These are phyloP conservation scores for Scopulariopsis brevicaulis DNA, from an alignment of 2,329 filamentous ascomycete species.

Conservation along the genomic window DNA sequence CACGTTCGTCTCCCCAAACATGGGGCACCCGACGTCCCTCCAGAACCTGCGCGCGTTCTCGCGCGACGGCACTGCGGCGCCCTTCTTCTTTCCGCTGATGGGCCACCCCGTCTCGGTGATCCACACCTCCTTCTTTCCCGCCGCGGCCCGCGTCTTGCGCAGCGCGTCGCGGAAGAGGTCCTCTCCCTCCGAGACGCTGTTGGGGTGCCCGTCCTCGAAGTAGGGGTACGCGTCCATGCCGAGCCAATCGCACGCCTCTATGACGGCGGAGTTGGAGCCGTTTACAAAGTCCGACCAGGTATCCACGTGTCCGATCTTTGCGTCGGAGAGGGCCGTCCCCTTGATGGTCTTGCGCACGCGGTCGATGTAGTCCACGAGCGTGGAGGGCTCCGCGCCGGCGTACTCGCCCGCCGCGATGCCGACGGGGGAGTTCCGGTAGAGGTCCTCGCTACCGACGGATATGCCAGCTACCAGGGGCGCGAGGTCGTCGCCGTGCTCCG, in stretches of 20 bases:
- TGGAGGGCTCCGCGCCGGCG: constrained; percentile 49
- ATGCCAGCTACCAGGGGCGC: constrained; percentile 64
- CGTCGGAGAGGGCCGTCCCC: constrained; percentile 45
- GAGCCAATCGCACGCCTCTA: constrained; percentile 63
- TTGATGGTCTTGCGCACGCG: constrained; percentile 53
- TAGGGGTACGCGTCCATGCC: constrained; percentile 82
- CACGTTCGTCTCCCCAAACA: constrained; percentile 52
- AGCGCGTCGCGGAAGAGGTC: constrained; percentile 59
- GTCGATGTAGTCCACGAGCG: constrained; percentile 58
- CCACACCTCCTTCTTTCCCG: constrained; percentile 64
- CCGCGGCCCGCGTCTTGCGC: constrained; percentile 42
- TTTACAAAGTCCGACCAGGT: constrained; percentile 79
- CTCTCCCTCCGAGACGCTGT: constrained; percentile 53
- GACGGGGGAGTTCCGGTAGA: constrained; percentile 67
- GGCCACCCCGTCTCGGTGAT: constrained; percentile 87
- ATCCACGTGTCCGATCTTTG: constrained; percentile 72
- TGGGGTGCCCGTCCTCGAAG: constrained; percentile 60
- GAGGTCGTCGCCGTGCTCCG: constrained; percentile 55
- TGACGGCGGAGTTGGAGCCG: constrained; percentile 56
- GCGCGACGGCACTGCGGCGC: constrained; percentile 48
- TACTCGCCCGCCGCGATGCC: constrained; percentile 53
- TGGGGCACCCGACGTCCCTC: constrained; percentile 63
- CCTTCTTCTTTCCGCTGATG: constrained; percentile 52
- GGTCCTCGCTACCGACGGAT: constrained; percentile 77
- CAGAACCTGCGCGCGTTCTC: constrained; percentile 72